These are phyloP conservation scores for Quercus rubra DNA, from an alignment of 306 rosid genomes.

Conservation along the genomic window DNA sequence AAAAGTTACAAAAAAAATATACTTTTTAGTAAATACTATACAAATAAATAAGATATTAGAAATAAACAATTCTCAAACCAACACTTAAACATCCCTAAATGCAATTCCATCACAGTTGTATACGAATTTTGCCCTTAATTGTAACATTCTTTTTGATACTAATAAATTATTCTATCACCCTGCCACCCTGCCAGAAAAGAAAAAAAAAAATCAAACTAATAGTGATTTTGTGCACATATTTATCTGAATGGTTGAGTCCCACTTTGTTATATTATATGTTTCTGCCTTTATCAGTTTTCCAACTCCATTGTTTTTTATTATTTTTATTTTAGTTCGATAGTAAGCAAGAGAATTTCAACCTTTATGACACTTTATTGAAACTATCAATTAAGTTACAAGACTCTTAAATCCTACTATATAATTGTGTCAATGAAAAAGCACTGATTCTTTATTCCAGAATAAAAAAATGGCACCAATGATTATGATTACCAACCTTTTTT, in stretches of 20 bases:
- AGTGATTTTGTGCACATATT: background rate
- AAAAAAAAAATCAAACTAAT: background rate
- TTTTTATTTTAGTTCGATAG: too few relatives aligned
- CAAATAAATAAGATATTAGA: too few relatives aligned
- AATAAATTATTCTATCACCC: background rate
- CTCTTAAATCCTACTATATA: too few relatives aligned
- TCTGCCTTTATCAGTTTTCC: constrained; percentile 21
- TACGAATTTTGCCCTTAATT: background rate
- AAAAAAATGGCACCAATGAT: too few relatives aligned
- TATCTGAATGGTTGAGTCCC: constrained; percentile 21
- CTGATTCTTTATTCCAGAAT: background rate
- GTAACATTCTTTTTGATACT: background rate
- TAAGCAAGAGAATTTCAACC: too few relatives aligned
- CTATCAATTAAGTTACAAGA: too few relatives aligned
- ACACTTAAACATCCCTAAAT: background rate
- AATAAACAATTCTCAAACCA: too few relatives aligned
- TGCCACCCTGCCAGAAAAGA: background rate
- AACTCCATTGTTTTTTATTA: background rate
- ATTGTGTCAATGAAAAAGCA: constrained; percentile 12
- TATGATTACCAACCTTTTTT: background rate
- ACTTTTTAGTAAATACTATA: too few relatives aligned
- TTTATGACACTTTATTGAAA: too few relatives aligned
- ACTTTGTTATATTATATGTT: constrained; percentile 13
- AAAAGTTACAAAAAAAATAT: too few relatives aligned
- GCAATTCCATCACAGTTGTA: background rate